Evolutionary conservation across 345 rosid species (phyloP).

Genomic region (Raphanus raphanistrum): DNA sequence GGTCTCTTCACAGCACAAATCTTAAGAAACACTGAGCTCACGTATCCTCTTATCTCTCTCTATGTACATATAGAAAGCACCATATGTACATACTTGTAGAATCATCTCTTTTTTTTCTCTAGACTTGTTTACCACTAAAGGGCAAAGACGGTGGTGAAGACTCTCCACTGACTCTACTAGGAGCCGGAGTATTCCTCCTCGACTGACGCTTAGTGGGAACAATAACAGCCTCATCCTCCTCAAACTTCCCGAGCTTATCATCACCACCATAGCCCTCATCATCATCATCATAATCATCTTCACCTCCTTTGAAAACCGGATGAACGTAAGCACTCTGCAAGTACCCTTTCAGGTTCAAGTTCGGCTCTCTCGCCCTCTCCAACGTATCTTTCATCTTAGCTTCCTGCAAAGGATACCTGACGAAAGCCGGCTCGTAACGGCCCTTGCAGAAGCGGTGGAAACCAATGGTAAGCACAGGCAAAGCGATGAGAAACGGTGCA

Average conservation of each 20-base stretch:
- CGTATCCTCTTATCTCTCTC: not conserved
- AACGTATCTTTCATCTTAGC: conserved; percentile 95
- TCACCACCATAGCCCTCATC: too few species aligned
- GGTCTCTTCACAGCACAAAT: conserved; percentile 13
- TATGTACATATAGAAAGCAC: conserved; percentile 30
- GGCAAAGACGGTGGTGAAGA: conserved; percentile 46
- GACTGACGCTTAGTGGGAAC: conserved; percentile 77
- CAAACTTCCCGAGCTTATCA: conserved; percentile 37
- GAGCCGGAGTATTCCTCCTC: conserved; percentile 54
- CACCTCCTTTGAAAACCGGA: conserved; percentile 63
- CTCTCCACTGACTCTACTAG: conserved; percentile 50
- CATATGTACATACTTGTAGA: conserved; percentile 16
- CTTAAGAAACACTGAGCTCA: conserved; percentile 1
- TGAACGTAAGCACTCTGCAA: conserved; percentile 78
- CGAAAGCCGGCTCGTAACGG: conserved; percentile 81
- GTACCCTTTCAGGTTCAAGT: conserved; percentile 65
- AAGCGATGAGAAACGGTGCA: conserved; percentile 77
- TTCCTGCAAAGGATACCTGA: conserved; percentile 83
- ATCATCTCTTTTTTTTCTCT: not conserved
- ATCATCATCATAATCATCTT: conserved; percentile 35
- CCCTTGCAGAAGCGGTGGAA: conserved; percentile 74
- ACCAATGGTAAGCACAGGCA: conserved; percentile 78
- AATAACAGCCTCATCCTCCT: conserved; percentile 50
- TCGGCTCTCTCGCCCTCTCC: conserved; percentile 77
- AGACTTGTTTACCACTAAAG: conserved; percentile 32